These are phyloP conservation scores for Escovopsis sp. DNA, from an alignment of 2,329 filamentous ascomycete species.

Conservation along the genomic window DNA sequence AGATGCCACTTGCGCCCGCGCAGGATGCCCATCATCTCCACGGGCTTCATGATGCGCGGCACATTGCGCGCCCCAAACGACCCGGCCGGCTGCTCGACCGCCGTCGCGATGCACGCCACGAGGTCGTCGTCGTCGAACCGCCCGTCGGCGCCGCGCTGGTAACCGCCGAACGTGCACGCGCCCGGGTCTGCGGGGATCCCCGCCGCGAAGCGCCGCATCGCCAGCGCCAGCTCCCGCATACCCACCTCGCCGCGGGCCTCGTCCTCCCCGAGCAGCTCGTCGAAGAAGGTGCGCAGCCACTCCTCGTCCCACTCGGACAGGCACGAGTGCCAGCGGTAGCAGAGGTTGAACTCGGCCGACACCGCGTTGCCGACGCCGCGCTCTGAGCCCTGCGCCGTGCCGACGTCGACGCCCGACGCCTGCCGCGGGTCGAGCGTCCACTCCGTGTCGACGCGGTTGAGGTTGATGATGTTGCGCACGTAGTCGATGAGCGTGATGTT, in stretches of 20 bases:
- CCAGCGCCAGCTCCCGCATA: conserved; percentile 44
- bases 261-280: conserved; percentile 39
- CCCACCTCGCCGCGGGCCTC: conserved; percentile 35
- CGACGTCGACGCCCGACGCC: conserved; percentile 43
- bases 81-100: conserved; percentile 67
- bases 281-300: conserved; percentile 62
- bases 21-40: conserved; percentile 70
- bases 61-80: conserved; percentile 61
- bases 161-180: conserved; percentile 51
- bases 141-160: conserved; percentile 50
- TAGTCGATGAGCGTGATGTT: conserved; percentile 70
- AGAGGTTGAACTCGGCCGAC: conserved; percentile 78
- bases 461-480: conserved; percentile 59
- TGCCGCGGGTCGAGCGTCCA: conserved; percentile 71
- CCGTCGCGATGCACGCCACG: conserved; percentile 49
- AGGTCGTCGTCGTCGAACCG: conserved; percentile 64
- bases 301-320: conserved; percentile 58
- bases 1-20: conserved; percentile 66
- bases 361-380: conserved; percentile 69
- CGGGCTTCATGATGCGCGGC: conserved; percentile 55
- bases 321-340: conserved; percentile 77
- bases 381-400: conserved; percentile 43
- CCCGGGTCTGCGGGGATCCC: conserved; percentile 50
- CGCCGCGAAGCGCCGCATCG: conserved; percentile 47
- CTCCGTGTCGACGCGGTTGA: conserved; percentile 44